Evolutionary conservation across 371 early-diverging fungal genomes (phyloP), one percentile per base, ranked within the genome.

Genomic region (Umbelopsis sp.): DNA sequence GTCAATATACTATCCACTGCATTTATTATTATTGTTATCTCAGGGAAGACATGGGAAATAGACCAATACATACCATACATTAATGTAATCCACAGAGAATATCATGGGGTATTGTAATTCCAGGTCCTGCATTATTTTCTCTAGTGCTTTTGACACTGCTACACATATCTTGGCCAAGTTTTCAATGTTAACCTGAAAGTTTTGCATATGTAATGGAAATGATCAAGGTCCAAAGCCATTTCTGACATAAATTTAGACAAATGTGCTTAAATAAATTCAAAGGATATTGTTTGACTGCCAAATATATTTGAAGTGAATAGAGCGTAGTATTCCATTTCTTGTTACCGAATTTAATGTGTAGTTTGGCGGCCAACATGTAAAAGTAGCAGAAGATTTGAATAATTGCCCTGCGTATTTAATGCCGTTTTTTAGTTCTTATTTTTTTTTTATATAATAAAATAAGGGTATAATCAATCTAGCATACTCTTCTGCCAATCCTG

Each of bases 221-320:
- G 1, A 29, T 35, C 57, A 57, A 57, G n/a, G 18, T 1, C 14
- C 14, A 35, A 18, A n/a, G 16, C 29, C 22, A 50, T 25, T 9
- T 25, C 29, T 4, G 1, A 7, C 22, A 22, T 1, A 9, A 16
- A 50, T 50, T 18, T 16, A 8, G 8, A 50, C 8, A 16, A 50
- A 12, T 22, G 50, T 16, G 18, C 16, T 50, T 7, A 12, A 50
- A 7, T 50, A 8, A 8, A 50, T 9, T 7, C 22, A 57, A 57
- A 57, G 57, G 57, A 57, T 57, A 57, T 57, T 29, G 16, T 57
- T 57, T 9, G 37, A 8, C 3, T 57, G 29, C 57, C 57, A 57
- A 18, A 35, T 16, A 18, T 32, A 57, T 4, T 29, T 18, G 6
- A 57, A 18, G 29, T 57, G 57, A 14, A 57, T 29, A 16, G 29